Evolutionary conservation across 2,329 filamentous ascomycete species (phyloP), one percentile per base, ranked within the genome.

Genomic region (Coniochaeta sp.): DNA sequence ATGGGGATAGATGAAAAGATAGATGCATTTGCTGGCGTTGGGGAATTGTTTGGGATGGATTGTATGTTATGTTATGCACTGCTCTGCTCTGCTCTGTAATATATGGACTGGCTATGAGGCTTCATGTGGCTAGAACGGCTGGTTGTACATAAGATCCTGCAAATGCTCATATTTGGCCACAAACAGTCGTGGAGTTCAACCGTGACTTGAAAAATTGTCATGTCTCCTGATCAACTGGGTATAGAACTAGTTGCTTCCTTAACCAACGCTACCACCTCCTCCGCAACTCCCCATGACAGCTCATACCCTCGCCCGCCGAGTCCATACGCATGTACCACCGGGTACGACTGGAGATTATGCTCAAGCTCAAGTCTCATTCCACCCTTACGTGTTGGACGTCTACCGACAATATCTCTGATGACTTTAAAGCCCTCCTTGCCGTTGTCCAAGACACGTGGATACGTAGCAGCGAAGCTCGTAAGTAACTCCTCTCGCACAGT

Each of bases 251-350:
- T 3, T 11, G 4, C 3, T 19, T 24, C 43, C n/a, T 52, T 70
- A 62, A 77, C 74, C 64, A 76, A 66, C 34, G 65, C 63, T 2
- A 70, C 66, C 12, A 77, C 74, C 58, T 75, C 75, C 64, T 76
- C 73, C 1, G 78, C 79, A 31, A 80, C 72, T 1, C 79, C 79
- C 74, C 77, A 78, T 34, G 77, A 80, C 56, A 81, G 60, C 67
- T 82, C 79, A 67, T 74, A 80, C 0, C 79, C 79, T 58, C 79
- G 71, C 8, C 79, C 79, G 7, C 77, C 79, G 40, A 77, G 73
- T 3, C 79, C 79, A 67, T 81, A 82, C 1, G 77, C 79, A 72
- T 81, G 79, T 36, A 81, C 73, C 26, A 75, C 67, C 14, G 44
- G 63, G 22, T 60, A 17, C 2, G 65, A n/a, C 57, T 44, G 24